phyloP scores from a whole-genome alignment of 1,139 yeast species.

The Protomyces macrosporus region DNA sequence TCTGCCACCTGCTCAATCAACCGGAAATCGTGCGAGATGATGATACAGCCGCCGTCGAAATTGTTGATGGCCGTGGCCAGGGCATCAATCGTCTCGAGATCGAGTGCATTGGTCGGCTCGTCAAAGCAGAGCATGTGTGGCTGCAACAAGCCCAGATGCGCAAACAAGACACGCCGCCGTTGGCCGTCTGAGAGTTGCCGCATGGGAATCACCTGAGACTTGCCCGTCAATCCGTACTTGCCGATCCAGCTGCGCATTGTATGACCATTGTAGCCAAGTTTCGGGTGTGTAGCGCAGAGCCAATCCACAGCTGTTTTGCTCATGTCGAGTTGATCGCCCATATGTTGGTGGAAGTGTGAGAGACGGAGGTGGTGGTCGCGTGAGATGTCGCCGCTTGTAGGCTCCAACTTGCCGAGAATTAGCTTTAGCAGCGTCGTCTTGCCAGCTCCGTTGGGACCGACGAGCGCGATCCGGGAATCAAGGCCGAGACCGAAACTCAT shows the following conservation, averaged over 20 bases:
- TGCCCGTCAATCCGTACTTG: conserved; percentile 97
- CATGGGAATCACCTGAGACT: conserved; percentile 97
- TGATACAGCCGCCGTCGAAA: conserved; percentile 96
- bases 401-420: conserved; percentile 88
- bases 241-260: conserved; percentile 49
- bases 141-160: conserved; percentile 85
- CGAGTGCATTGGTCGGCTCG: conserved; percentile 99
- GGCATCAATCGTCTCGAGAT: conserved; percentile 95
- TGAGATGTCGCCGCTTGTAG: conserved; percentile 91
- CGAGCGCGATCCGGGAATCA: conserved; percentile 97
- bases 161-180: conserved; percentile 97
- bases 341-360: conserved; percentile 98
- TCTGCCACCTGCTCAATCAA: conserved; percentile 94
- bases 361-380: conserved; percentile 95
- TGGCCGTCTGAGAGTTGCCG: conserved; percentile 98
- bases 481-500: conserved; percentile 97
- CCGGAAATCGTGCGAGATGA: conserved; percentile 99
- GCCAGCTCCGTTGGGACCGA: conserved; percentile 99
- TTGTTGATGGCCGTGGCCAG: conserved; percentile 91
- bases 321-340: conserved; percentile 95
- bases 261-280: conserved; percentile 64
- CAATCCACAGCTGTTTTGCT: conserved; percentile 93
- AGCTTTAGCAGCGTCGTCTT: conserved; percentile 90
- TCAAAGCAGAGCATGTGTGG: conserved; percentile 93
- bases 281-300: conserved; percentile 87